Conservation (phyloP, 2,329 filamentous ascomycete species). For the Basipetospora chlamydospora region DNA sequence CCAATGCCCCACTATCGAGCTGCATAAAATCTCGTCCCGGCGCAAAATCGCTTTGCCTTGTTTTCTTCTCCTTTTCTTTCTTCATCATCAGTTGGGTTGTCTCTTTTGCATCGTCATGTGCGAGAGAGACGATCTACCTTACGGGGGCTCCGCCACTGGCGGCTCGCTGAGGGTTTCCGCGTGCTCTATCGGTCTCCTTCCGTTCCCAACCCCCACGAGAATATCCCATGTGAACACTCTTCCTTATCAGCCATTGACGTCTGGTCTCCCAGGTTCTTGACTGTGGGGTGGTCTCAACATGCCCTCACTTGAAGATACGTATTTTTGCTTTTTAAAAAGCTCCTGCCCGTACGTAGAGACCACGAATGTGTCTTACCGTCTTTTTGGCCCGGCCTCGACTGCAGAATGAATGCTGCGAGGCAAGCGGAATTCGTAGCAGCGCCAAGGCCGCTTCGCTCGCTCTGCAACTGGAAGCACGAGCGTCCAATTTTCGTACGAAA, state of each 20-base stretch:
- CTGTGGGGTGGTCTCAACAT: slow-evolving; percentile 39
- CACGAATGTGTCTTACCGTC: no score
- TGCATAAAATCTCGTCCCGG: slow-evolving; percentile 9
- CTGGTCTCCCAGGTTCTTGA: slow-evolving; percentile 26
- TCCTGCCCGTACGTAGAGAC: no score
- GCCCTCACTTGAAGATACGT: neutral
- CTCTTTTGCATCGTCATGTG: slow-evolving; percentile 35
- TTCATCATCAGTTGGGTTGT: slow-evolving; percentile 29
- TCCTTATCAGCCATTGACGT: slow-evolving; percentile 28
- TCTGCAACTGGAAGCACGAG: no score
- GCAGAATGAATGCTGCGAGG: neutral
- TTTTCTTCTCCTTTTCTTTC: slow-evolving; percentile 19
- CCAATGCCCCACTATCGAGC: no score
- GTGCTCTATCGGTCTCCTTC: slow-evolving; percentile 33
- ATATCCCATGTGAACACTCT: slow-evolving; percentile 28
- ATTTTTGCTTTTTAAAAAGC: no score
- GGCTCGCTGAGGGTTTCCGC: slow-evolving; percentile 39
- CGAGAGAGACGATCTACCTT: slow-evolving; percentile 22
- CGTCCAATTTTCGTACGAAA: no score
- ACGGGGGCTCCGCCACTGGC: slow-evolving; percentile 35
- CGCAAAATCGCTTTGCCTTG: slow-evolving; percentile 6
- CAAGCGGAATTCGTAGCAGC: neutral
- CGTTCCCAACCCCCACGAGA: slow-evolving; percentile 39
- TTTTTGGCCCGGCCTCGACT: no score
- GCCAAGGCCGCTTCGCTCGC: no score